Evolutionary conservation across 148 eudicot species (phyloP).

Genomic region (Linanthus parryae): DNA sequence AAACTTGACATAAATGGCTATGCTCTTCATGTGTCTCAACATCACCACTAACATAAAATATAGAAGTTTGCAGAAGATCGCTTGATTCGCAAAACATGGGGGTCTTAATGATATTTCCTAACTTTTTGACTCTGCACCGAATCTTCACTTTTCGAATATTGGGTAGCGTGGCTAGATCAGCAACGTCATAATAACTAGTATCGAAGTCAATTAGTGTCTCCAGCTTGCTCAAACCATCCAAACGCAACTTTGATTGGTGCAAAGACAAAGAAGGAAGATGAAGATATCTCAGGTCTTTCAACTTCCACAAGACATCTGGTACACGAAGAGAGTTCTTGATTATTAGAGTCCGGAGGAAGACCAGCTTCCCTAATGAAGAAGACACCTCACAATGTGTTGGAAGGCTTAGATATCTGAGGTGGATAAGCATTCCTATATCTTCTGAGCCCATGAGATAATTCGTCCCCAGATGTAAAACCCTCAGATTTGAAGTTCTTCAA

Average conservation of each 20-base stretch:
- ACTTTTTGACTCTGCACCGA: too few relatives aligned
- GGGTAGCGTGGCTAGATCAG: neutral
- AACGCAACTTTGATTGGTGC: neutral
- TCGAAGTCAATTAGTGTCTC: slow-evolving; percentile 14
- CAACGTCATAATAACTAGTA: neutral
- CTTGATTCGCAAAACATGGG: neutral
- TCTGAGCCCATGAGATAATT: neutral
- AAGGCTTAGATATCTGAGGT: slow-evolving; percentile 22
- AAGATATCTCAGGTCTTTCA: slow-evolving; percentile 19
- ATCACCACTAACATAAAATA: neutral
- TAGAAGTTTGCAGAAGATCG: neutral
- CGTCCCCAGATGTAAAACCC: neutral
- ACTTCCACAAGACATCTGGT: slow-evolving; percentile 17
- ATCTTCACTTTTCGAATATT: neutral
- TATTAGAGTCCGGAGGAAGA: slow-evolving; percentile 22
- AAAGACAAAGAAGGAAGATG: slow-evolving; percentile 9
- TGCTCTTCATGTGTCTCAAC: neutral
- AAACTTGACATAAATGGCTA: neutral
- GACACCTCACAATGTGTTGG: neutral
- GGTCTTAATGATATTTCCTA: neutral
- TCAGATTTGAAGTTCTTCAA: neutral
- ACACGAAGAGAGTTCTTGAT: neutral
- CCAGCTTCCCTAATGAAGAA: slow-evolving; percentile 16
- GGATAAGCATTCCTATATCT: slow-evolving; percentile 13
- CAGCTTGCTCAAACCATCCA: slow-evolving; percentile 10